Conservation (phyloP, 257 asterid species). For the Leptodermis oblonga region DNA sequence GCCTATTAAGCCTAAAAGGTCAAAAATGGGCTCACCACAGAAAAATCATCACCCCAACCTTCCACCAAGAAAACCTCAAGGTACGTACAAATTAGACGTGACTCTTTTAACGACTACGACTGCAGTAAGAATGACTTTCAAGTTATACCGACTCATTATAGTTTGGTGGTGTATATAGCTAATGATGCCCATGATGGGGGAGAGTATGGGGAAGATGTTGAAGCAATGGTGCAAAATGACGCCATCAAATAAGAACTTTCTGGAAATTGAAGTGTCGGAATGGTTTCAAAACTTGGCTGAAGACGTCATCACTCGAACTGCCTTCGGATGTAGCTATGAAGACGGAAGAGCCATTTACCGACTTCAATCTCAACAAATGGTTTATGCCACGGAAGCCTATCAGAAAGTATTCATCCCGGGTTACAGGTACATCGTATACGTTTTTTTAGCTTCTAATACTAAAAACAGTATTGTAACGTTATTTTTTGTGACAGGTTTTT, state of each 20-base stretch:
- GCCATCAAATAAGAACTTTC: slow-evolving; percentile 25
- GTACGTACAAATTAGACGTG: slow-evolving; percentile 27
- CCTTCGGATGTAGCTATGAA: slow-evolving; percentile 77
- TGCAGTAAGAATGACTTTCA: too few relatives aligned
- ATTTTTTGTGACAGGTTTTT: slow-evolving; percentile 39
- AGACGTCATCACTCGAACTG: slow-evolving; percentile 60
- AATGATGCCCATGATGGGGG: slow-evolving; percentile 72
- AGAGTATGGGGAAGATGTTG: slow-evolving; percentile 56
- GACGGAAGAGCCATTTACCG: slow-evolving; percentile 65
- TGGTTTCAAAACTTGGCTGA: slow-evolving; percentile 70
- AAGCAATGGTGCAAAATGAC: slow-evolving; percentile 53
- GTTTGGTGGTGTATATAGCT: slow-evolving; percentile 28
- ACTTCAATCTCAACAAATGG: slow-evolving; percentile 78
- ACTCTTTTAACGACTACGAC: too few relatives aligned
- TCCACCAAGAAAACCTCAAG: slow-evolving; percentile 84
- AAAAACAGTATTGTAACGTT: too few relatives aligned
- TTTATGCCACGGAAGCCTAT: slow-evolving; percentile 75
- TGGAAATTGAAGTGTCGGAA: slow-evolving; percentile 61
- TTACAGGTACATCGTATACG: too few relatives aligned
- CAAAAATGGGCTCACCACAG: slow-evolving; percentile 96
- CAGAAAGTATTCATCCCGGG: slow-evolving; percentile 73
- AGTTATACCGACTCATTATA: too few relatives aligned
- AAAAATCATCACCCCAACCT: slow-evolving; percentile 70
- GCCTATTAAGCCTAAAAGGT: slow-evolving; percentile 70
- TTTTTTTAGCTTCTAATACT: too few relatives aligned